Conservation (phyloP, 176 grass and related monocot species). For the Cenchrus americanus region DNA sequence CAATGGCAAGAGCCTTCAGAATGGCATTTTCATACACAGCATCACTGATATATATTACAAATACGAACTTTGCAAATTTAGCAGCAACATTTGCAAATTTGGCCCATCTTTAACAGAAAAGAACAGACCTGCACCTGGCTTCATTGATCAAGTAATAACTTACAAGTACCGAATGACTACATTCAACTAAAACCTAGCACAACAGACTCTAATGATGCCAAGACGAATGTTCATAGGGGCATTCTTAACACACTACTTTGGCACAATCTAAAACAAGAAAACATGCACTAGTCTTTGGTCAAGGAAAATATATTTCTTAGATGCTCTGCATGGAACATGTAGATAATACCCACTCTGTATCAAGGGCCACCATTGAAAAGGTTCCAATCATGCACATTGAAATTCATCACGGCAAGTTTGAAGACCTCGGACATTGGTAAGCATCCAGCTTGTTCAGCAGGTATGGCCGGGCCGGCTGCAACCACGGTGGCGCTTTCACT, state of each 20-base stretch:
- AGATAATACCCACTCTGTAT: constrained; percentile 23
- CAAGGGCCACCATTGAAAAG: constrained; percentile 58
- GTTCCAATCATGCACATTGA: constrained; percentile 87
- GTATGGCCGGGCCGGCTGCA: constrained; percentile 64
- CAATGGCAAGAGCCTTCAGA: too few relatives aligned
- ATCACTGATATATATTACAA: too few relatives aligned
- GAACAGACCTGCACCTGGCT: neutral
- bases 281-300: too few relatives aligned
- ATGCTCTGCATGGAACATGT: neutral
- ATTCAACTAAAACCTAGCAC: constrained; percentile 27
- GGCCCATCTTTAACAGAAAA: neutral
- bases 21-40: too few relatives aligned
- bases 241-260: constrained; percentile 3
- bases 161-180: neutral
- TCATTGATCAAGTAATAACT: neutral
- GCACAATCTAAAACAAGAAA: too few relatives aligned
- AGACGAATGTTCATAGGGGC: neutral
- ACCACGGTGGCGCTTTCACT: constrained; percentile 63
- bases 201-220: neutral
- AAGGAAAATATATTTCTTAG: neutral
- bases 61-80: too few relatives aligned
- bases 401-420: constrained; percentile 68
- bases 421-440: constrained; percentile 81
- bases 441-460: constrained; percentile 70
- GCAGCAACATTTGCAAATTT: neutral